Conservation (phyloP, 2,329 filamentous ascomycete genomes). For the Pseudocercospora pini-densiflorae region DNA sequence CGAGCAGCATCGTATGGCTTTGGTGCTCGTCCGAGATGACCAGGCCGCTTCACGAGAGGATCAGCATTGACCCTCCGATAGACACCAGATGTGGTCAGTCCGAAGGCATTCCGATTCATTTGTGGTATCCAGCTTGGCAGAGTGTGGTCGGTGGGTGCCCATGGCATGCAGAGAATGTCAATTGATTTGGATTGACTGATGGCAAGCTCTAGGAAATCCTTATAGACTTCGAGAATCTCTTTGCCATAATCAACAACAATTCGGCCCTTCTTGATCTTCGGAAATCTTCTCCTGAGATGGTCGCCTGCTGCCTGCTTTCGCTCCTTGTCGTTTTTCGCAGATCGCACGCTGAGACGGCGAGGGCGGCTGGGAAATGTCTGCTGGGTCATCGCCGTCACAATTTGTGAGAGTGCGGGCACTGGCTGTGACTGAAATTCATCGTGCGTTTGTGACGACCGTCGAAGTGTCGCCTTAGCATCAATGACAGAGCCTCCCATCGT, state of each 20-base stretch:
- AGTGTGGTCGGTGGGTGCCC: slow-evolving; percentile 14
- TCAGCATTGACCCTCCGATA: slow-evolving; percentile 19
- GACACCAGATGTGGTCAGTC: neutral
- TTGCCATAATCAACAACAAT: slow-evolving; percentile 23
- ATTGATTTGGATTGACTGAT: slow-evolving; percentile 13
- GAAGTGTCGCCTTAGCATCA: neutral
- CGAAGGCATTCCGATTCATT: slow-evolving; percentile 17
- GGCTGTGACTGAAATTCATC: neutral
- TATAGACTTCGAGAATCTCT: slow-evolving; percentile 16
- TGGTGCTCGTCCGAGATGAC: slow-evolving; percentile 8
- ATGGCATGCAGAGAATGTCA: slow-evolving; percentile 23
- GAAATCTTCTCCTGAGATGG: neutral
- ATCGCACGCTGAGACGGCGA: neutral
- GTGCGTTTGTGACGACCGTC: neutral
- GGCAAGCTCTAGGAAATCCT: slow-evolving; percentile 19
- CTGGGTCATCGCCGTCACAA: neutral
- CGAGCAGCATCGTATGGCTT: slow-evolving; percentile 16
- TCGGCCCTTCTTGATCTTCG: neutral
- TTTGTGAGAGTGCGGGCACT: neutral
- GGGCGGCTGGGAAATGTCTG: neutral
- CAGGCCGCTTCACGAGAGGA: slow-evolving; percentile 19
- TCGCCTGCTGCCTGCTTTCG: neutral
- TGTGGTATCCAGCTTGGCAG: slow-evolving; percentile 24
- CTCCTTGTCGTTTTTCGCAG: neutral
- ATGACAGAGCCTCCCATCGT: neutral